Percentiles rank a stretch among this genome's conserved stretches.
phyloP scores from a whole-genome alignment of 192 early-diverging fungal species.

The Backusella mclennaniae region DNA sequence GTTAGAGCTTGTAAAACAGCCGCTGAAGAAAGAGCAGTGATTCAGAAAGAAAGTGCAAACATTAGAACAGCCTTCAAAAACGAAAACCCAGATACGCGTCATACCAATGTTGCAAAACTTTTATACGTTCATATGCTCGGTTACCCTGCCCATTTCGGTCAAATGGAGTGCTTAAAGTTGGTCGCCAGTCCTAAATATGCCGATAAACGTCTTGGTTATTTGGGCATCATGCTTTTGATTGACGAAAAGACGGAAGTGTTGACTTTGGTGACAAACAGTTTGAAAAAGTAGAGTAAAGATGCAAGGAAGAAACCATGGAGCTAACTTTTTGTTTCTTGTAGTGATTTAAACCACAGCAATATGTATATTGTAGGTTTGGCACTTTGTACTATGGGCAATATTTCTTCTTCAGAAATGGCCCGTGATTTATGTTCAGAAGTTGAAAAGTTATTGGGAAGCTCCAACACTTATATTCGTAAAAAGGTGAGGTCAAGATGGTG shows the following conservation, averaged over 20 bases:
- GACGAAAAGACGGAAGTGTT: slow-evolving; percentile 98
- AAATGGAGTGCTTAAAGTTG: slow-evolving; percentile 98
- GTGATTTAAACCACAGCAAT: slow-evolving; percentile 93
- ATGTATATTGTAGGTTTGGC: slow-evolving; percentile 98
- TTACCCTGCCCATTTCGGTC: slow-evolving; percentile 98
- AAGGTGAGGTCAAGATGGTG: slow-evolving; percentile 56
- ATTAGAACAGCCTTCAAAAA: slow-evolving; percentile 98
- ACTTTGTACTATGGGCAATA: slow-evolving; percentile 94
- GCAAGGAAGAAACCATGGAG: background rate
- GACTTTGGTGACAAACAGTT: slow-evolving; percentile 96
- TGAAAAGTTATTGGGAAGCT: slow-evolving; percentile 85
- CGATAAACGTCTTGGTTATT: slow-evolving; percentile 97
- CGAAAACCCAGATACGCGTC: slow-evolving; percentile 86
- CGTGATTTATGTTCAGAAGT: slow-evolving; percentile 93
- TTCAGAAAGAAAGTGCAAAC: slow-evolving; percentile 92
- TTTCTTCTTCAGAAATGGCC: slow-evolving; percentile 95
- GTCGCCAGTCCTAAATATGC: slow-evolving; percentile 91
- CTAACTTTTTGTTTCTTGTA: slow-evolving; percentile 22
- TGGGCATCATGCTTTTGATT: slow-evolving; percentile 95
- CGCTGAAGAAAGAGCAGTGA: slow-evolving; percentile 96
- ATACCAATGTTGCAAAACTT: slow-evolving; percentile 95
- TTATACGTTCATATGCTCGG: slow-evolving; percentile 99
- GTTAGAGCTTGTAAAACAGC: slow-evolving; percentile 98
- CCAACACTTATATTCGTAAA: slow-evolving; percentile 94
- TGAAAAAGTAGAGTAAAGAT: slow-evolving; percentile 77